Evolutionary conservation across 257 asterid genomes (phyloP), one percentile per base, ranked within the genome.

Genomic region (Salvia rosmarinus): DNA sequence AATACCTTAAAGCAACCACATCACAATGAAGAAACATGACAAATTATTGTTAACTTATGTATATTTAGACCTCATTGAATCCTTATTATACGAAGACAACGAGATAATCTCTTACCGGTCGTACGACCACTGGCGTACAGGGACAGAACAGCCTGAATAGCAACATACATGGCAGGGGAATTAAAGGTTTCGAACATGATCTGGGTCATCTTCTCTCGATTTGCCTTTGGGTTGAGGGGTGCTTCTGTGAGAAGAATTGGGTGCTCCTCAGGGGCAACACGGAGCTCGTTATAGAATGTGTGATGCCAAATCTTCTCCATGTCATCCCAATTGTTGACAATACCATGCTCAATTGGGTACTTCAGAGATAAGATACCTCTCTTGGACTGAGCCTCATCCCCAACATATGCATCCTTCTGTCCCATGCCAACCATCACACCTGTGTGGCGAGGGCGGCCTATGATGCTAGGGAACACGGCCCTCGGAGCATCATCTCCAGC

Each of bases 351-450:
- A 58, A 80, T 80, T 35, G 84, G 84, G 77, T 80, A 77, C 64
- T 80, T 80, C 20, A 80, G 72, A 35, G 77, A 44, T n/a, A 80
- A 72, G 64, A 80, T 80, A 77, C 84, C 84, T 35, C 82, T 68
- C 79, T 77, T 80, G 34, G 84, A 80, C 67, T 77, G 79, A 47
- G 84, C 84, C 70, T 76, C 82, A 30, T 76, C 82, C 52, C 84
- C 84, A 68, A 80, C 82, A 49, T 77, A 80, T 56, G 84, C 84
- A 69, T 80, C 82, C 54, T 80, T 80, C 72, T 80, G 81, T 55
- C 82, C 84, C 84, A 81, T 81, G 68, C 85, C 85, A 43, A 81
- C 85, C 83, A 78, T 81, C 77, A 81, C 83, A 57, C 85, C 85
- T 1, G 85, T 81, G 83, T 78, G 85, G 51, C 83, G 83, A 5